Base-by-base conservation (phyloP, 306 rosid species). In the Rosa chinensis region DNA sequence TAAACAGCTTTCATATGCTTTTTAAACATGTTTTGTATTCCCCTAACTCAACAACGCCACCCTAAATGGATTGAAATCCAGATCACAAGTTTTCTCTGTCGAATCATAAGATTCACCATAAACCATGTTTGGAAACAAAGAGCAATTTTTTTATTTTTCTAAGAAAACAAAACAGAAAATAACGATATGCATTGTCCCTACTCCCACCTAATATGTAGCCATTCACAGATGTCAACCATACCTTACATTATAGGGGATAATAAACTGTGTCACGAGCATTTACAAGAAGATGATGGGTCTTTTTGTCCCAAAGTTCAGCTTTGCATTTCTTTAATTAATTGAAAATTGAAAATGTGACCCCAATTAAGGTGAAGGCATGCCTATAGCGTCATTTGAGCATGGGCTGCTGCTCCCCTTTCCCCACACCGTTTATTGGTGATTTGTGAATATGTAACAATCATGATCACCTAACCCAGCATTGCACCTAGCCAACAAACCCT, bases 331-430 rank as follows among this genome's bases (percentile, higher is more conserved):
- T 76, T 35, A 64, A 47, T 42, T 14, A 52, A 83, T 74, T 11
- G 70, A 66, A 77, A 69, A 77, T 47, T 1, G 77, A 75, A 37
- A 80, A 43, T 32, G 69, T 70, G 88, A 77, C 82, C 80, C 77
- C 48, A 47, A 44, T 44, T 44, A 45, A 58, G 63, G 81, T 55
- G 20, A 68, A 28, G 50, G 73, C 67, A 42, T 44, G 48, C 48
- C 8, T 37, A 76, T 69, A 61, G 79, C 79, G 86, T 77, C 85
- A 77, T 84, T 86, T 82, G 76, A 88, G 96, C 89, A 93, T 93
- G 96, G 96, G 50, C 50, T 47, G 90, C 74, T 89, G 89, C 86
- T 78, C 78, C 89, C 90, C 58, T 71, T 69, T 77, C 76, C 85
- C 89, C 88, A 85, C 91, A 73, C 85, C 90, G 79, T 84, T 81